Evolutionary conservation across 768 basidiomycete genomes (phyloP).

Genomic region (Mrakia blollopis): DNA sequence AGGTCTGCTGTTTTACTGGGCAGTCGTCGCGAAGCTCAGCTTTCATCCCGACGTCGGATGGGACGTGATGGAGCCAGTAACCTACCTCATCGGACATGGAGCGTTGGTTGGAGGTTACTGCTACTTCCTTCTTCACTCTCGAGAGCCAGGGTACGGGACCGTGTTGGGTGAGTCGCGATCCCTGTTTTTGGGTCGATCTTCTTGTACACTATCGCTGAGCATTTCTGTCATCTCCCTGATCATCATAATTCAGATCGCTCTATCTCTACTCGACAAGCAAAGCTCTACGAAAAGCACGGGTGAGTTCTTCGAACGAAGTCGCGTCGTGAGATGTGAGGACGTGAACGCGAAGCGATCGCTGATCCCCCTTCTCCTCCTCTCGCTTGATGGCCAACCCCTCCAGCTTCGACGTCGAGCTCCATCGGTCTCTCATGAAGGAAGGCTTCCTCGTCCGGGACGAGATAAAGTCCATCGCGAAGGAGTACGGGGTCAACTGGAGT

Average conservation of each 20-base stretch:
- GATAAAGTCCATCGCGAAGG: slow-evolving; percentile 8
- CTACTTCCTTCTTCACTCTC: slow-evolving; percentile 20
- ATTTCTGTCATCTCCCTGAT: neutral
- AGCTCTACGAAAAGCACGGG: slow-evolving; percentile 18
- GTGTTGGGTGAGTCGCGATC: neutral
- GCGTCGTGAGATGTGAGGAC: neutral
- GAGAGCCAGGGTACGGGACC: neutral
- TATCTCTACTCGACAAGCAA: slow-evolving; percentile 11
- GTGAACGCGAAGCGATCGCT: neutral
- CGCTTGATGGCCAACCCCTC: neutral
- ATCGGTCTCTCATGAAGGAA: slow-evolving; percentile 4
- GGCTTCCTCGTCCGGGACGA: slow-evolving; percentile 6
- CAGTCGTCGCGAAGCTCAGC: slow-evolving; percentile 58
- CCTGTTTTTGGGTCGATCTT: neutral
- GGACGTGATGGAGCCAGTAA: slow-evolving; percentile 62
- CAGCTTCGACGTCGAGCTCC: slow-evolving; percentile 25
- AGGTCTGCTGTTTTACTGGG: slow-evolving; percentile 62
- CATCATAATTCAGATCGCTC: neutral
- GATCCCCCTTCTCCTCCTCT: neutral
- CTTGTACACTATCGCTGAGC: neutral
- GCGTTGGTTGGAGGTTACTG: slow-evolving; percentile 12
- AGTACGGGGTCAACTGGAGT: slow-evolving; percentile 27
- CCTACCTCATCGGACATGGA: slow-evolving; percentile 24
- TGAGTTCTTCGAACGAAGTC: neutral
- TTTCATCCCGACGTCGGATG: slow-evolving; percentile 41